Base-by-base conservation (phyloP, 495 filamentous ascomycete species). In the Aspergillus funiculosus region DNA sequence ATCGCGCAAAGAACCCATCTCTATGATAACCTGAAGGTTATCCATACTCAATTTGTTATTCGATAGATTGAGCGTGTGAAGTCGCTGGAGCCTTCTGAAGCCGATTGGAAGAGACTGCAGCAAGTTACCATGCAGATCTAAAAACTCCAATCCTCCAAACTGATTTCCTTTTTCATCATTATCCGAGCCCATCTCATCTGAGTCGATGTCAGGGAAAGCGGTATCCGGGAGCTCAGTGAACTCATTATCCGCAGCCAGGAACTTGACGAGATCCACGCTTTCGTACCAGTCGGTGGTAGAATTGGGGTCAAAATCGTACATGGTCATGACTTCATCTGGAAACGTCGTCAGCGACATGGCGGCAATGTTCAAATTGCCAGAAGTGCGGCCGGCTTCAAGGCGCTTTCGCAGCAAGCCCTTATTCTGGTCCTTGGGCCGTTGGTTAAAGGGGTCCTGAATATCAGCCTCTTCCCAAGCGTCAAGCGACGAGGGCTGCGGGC, bases 171-270 rank as follows among this genome's bases (percentile, higher is more conserved):
- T 71, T 31, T 74, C 72, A 37, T 83, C 76, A 14, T 83, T 78
- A 26, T 87, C 79, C 19, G 75, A 68, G 25, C 72, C 74, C 20
- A 77, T 48, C 11, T 76, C 71, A 24, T 74, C 63, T 0, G 73
- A 64, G 44, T 83, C 77, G 18, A 76, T 66, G 50, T 94, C 87
- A 0, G 89, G 89, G 59, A 95, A 94, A 9, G 88, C 67, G 1
- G 71, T 61, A 31, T 91, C 86, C 13, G 76, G 68, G 20, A 99
- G 73, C 25, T 73, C 67, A 53, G 83, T 77, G 43, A 99, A 58
- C 58, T 96, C 89, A 59, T 99, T 97, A 59, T 96, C 90, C 9
- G 92, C 90, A 24, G 86, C 89, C 52, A 90, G 80, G 37, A 99
- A 79, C 43, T 85, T 81, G 6, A 83, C 82, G n/a, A 99, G 69